These are phyloP conservation scores for Tuber borchii DNA, from an alignment of 495 filamentous ascomycete species.

Conservation along the genomic window DNA sequence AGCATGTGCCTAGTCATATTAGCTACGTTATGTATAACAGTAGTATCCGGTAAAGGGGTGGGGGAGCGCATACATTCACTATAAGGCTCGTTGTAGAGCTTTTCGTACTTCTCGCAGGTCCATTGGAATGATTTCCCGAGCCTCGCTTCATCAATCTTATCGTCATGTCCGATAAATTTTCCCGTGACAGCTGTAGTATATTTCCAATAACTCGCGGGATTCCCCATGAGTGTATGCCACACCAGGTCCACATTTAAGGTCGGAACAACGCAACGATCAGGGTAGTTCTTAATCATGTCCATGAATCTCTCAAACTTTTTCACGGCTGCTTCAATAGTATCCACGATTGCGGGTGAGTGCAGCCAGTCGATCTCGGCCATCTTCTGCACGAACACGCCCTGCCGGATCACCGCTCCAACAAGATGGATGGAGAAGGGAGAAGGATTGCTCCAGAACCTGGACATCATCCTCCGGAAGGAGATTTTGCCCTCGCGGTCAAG, in stretches of 20 bases:
- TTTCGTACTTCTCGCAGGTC: conserved; percentile 1
- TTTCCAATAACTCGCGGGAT: neutral
- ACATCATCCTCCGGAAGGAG: conserved; percentile 1
- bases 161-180: neutral
- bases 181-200: neutral
- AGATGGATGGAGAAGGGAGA: conserved; percentile 67
- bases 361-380: conserved; percentile 50
- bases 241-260: conserved; percentile 77
- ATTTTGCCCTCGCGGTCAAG: neutral
- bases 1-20: neutral
- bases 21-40: neutral
- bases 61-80: neutral
- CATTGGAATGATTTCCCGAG: neutral
- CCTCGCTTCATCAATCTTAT: neutral
- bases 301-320: conserved; percentile 65
- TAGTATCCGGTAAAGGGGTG: neutral
- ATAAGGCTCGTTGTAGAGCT: neutral
- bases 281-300: conserved; percentile 53
- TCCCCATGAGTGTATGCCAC: conserved; percentile 38
- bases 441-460: conserved; percentile 47
- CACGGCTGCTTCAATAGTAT: conserved; percentile 15
- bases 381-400: conserved; percentile 71
- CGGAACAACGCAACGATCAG: conserved; percentile 56
- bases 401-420: conserved; percentile 67
- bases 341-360: conserved; percentile 31